Percentiles rank a stretch among this genome's conserved stretches.
These are phyloP conservation scores for Holtermanniella nyarrowii DNA, from an alignment of 768 basidiomycete genomes.

Conservation along the genomic window DNA sequence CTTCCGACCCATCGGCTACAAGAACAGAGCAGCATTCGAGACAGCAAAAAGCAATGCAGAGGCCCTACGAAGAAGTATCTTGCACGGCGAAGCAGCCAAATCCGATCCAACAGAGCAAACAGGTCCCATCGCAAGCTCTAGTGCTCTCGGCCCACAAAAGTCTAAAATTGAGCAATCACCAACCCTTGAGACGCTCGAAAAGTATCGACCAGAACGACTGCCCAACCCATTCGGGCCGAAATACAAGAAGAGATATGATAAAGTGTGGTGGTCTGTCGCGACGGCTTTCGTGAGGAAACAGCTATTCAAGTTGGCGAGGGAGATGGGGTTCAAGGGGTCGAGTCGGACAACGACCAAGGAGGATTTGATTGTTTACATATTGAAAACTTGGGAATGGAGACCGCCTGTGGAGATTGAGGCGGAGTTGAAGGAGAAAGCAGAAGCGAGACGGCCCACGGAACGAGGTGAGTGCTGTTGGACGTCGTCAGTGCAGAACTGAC, in stretches of 20 bases:
- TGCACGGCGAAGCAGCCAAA: neutral
- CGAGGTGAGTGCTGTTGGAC: neutral
- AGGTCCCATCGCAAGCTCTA: neutral
- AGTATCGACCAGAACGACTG: neutral
- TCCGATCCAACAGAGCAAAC: neutral
- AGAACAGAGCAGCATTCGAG: neutral
- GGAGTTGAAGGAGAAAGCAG: neutral
- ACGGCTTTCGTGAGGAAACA: neutral
- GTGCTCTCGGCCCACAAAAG: too few species aligned
- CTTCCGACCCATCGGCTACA: neutral
- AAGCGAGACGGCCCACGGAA: neutral
- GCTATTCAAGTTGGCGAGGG: neutral
- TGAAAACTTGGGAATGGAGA: neutral
- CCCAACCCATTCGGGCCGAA: neutral
- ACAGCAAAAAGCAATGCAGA: neutral
- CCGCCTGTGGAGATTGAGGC: neutral
- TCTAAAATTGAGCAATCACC: neutral
- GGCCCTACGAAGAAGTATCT: neutral
- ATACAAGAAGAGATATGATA: neutral
- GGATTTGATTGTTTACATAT: neutral
- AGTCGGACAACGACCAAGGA: neutral
- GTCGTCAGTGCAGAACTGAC: neutral
- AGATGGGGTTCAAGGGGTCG: neutral
- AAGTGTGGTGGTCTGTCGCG: neutral
- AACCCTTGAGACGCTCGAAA: neutral